Percentiles rank a stretch among this genome's conserved stretches.
Evolutionary conservation across 75 land plant species (phyloP).

Genomic region (Larix kaempferi): DNA sequence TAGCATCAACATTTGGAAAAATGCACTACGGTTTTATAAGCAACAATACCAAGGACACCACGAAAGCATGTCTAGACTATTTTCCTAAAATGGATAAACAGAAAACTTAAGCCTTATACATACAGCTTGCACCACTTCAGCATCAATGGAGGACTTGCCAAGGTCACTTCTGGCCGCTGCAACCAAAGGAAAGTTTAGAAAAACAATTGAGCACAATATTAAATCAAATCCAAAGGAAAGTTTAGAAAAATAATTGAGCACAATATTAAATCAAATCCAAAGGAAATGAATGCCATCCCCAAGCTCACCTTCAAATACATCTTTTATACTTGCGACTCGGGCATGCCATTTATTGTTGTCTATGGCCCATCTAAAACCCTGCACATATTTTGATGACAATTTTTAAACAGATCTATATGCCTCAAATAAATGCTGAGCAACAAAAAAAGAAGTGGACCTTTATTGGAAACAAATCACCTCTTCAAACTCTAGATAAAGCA

Average conservation of each 20-base stretch:
- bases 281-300: slow-evolving; percentile 2
- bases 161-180: slow-evolving; percentile 71
- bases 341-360: slow-evolving; percentile 86
- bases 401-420: background rate
- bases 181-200: slow-evolving; percentile 5
- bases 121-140: slow-evolving; percentile 83
- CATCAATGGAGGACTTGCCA: slow-evolving; percentile 61
- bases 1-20: background rate
- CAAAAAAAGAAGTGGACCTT: background rate
- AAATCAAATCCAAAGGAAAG: slow-evolving; percentile 8
- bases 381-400: background rate
- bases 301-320: slow-evolving; percentile 72
- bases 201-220: background rate
- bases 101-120: slow-evolving; percentile 14
- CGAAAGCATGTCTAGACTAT: background rate
- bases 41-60: too few relatives aligned
- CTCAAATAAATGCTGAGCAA: background rate
- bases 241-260: background rate
- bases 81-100: background rate
- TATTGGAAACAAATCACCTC: background rate
- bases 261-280: slow-evolving; percentile 8
- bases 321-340: slow-evolving; percentile 76
- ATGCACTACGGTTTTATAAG: background rate
- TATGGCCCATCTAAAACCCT: slow-evolving; percentile 91
- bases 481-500: background rate